Evolutionary conservation across 139 green algal genomes (phyloP), one percentile per base, ranked within the genome.

Genomic region (Dunaliella primolecta): DNA sequence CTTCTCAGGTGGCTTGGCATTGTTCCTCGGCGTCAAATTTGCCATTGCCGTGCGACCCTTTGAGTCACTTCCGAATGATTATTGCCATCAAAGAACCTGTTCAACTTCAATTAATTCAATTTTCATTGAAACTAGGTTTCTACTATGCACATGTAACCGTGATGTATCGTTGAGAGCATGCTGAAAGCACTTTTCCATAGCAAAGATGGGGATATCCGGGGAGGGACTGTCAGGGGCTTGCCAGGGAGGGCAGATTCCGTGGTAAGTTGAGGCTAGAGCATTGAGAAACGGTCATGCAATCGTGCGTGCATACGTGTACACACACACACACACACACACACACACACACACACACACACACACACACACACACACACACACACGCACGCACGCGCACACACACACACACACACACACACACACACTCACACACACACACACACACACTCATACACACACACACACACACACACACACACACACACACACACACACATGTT

Each of bases 1-100:
- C 88, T 99, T 99, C 84, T 99, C 96, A 0, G 96, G 96, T 0
- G 96, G 83, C 78, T 92, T 91, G 0, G 96, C 91, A 27, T 64
- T 64, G 46, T 64, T 64, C 46, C 46, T 64, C 15, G 46, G 46
- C 15, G 46, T 64, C 7, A 64, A 15, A 64, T 64, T 64, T 64
- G 46, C 46, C 46, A 64, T 64, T 64, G 46, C 46, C 46, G 7
- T 64, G 15, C 7, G 15, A 64, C 46, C 46, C 46, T 64, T 64
- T 25, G 15, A 64, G 15, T 7, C 46, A 25, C 7, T 15, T 25
- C 46, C 7, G 46, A 25, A 25, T 64, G 15, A 25, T 64, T 15
- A 15, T 15, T 25, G 15, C 46, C 46, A 64, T 25, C 46, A 64
- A 64, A 64, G 46, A 64, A 25, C 15, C 7, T 64, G 46, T 64